Conservation (phyloP, 2,329 filamentous ascomycete species). For the Colletotrichum nymphaeae region DNA sequence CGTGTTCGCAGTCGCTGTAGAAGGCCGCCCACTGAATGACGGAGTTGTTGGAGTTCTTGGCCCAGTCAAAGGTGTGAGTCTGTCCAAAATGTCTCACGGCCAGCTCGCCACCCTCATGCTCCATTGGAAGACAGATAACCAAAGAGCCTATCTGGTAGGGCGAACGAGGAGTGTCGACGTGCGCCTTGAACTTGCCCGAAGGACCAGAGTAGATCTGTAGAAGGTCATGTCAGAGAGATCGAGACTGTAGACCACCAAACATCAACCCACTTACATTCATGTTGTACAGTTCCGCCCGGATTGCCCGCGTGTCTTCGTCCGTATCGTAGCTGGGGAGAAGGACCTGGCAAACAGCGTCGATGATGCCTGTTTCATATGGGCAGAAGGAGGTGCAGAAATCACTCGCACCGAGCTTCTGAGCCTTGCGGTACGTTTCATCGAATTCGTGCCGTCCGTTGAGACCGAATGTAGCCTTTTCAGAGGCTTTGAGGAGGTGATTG, state of each 20-base stretch:
- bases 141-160: slow-evolving; percentile 62
- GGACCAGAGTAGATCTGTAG: slow-evolving; percentile 61
- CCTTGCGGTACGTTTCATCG: slow-evolving; percentile 65
- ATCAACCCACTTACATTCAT: slow-evolving; percentile 55
- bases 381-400: slow-evolving; percentile 62
- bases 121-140: slow-evolving; percentile 59
- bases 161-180: slow-evolving; percentile 65
- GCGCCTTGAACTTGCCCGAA: slow-evolving; percentile 60
- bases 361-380: slow-evolving; percentile 63
- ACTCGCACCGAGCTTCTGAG: slow-evolving; percentile 58
- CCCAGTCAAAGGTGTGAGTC: slow-evolving; percentile 54
- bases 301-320: slow-evolving; percentile 40
- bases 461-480: slow-evolving; percentile 58
- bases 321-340: slow-evolving; percentile 48
- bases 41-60: background rate
- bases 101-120: slow-evolving; percentile 54
- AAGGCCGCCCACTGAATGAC: slow-evolving; percentile 61
- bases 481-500: too few species aligned
- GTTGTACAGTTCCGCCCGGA: slow-evolving; percentile 67
- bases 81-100: slow-evolving; percentile 53
- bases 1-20: slow-evolving; percentile 64
- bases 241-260: background rate
- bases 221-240: too few species aligned
- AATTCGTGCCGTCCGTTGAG: slow-evolving; percentile 56
- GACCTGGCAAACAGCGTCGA: slow-evolving; percentile 59